Base-by-base conservation (phyloP, 2,329 filamentous ascomycete species). In the Emericellopsis cladophorae region DNA sequence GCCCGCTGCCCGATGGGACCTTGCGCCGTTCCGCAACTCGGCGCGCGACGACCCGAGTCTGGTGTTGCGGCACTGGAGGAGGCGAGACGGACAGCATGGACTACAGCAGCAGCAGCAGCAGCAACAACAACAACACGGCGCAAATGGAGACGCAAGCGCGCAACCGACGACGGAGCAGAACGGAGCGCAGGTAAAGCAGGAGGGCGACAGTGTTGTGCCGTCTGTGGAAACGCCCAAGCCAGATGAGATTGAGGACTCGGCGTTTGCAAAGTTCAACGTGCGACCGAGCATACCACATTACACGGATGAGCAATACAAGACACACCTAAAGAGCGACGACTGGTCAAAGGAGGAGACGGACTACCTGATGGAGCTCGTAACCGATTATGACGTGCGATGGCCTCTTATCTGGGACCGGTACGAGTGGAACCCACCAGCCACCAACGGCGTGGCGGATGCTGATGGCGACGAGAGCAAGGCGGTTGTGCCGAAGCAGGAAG, bases 321-420 rank as follows among this genome's bases (percentile, higher is more conserved):
- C 77, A 43, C 76, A 83, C 46, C 62, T 98, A 39, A 73, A 79
- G 50, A 82, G 71, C 54, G 67, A 76, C 12, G 80, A 90, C 50
- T 98, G 92, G 92, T 81, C 84, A 12, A 86, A 83, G 53, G 82
- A 92, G 51, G 92, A 98, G 62, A 98, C 92, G 8, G 88, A 95
- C 56, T 95, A 95, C 55, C 63, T 98, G 46, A 74, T 96, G 56
- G 67, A 76, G 4, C 58, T 90, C 31, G 84, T 78, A 12, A 72
- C 72, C 43, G 82, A 89, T 37, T 95, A 80, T 54, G 87, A 94
- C 54, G 71, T 95, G 45, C 81, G 92, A 49, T 98, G 92, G 88
- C 74, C 90, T 4, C 60, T 96, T 14, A 85, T 98, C 45, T 86
- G 82, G 69, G 92, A 98, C 59, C 84, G 90, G 43, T 98, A 95